phyloP scores from a whole-genome alignment of 805 yeast species.

The Ogataea corticis region DNA sequence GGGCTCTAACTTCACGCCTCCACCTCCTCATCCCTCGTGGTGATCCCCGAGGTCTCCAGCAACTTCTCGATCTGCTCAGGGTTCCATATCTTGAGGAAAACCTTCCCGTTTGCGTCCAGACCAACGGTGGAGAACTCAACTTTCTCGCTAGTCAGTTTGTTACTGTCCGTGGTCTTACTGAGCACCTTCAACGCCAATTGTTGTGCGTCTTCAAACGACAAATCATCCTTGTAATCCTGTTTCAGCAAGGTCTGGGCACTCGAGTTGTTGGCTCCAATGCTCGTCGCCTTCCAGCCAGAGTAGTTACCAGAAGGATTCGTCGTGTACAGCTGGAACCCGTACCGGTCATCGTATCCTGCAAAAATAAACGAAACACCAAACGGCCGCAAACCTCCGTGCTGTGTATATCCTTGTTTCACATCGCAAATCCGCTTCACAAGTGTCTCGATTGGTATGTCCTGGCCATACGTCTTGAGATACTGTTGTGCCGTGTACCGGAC shows the following conservation, averaged over 20 bases:
- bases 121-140: conserved; percentile 87
- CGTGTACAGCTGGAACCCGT: conserved; percentile 88
- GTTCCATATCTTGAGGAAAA: conserved; percentile 73
- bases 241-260: conserved; percentile 95
- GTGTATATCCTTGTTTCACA: conserved; percentile 96
- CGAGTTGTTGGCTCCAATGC: conserved; percentile 93
- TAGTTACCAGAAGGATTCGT: conserved; percentile 98
- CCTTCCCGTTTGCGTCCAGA: conserved; percentile 46
- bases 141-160: conserved; percentile 83
- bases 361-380: conserved; percentile 95
- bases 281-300: conserved; percentile 97
- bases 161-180: conserved; percentile 90
- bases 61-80: conserved; percentile 75
- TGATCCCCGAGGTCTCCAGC: conserved; percentile 70
- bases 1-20: background rate
- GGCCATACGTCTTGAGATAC: conserved; percentile 83
- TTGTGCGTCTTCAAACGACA: conserved; percentile 71
- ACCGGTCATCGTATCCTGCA: conserved; percentile 92
- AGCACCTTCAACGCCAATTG: conserved; percentile 88
- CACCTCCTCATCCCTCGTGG: conserved; percentile 44
- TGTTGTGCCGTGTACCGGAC: conserved; percentile 86
- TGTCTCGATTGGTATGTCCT: conserved; percentile 90
- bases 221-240: conserved; percentile 89
- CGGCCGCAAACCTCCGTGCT: conserved; percentile 97
- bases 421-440: conserved; percentile 89